phyloP scores from a whole-genome alignment of 139 green algal species.

The Chlorella sorokiniana region DNA sequence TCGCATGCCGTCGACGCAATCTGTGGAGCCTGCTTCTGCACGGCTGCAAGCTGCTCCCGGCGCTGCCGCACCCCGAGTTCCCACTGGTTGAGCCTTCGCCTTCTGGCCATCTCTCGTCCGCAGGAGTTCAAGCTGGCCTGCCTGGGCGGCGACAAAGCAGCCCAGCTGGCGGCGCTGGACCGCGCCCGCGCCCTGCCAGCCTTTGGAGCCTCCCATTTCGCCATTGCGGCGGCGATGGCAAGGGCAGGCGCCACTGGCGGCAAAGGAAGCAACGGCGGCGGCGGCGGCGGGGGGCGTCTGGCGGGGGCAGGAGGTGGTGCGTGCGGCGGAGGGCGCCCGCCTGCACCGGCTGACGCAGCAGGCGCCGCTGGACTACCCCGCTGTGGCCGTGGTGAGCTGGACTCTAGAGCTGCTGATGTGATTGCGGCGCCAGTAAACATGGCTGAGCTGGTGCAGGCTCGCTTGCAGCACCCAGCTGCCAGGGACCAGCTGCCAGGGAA shows the following conservation, averaged over 20 bases:
- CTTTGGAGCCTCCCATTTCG: conserved; percentile 22
- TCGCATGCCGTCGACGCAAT: too few species aligned
- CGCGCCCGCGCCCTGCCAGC: background rate
- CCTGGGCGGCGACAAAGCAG: background rate
- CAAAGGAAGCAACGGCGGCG: background rate
- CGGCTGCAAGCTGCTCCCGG: background rate
- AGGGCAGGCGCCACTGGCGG: background rate
- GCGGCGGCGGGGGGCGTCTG: background rate
- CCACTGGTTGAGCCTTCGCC: background rate
- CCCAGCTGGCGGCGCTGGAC: conserved; percentile 1
- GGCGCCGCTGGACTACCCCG: conserved; percentile 14
- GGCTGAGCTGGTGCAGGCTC: background rate
- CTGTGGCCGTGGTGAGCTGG: conserved; percentile 18
- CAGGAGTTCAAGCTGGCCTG: conserved; percentile 27
- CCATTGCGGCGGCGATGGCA: conserved; percentile 7
- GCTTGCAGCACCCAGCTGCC: background rate
- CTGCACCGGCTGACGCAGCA: conserved; percentile 23
- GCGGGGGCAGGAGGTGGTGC: background rate
- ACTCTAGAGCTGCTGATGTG: background rate
- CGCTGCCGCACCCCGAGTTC: too few species aligned
- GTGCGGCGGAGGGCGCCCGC: conserved; percentile 10
- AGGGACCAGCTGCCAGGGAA: background rate
- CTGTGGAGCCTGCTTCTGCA: background rate
- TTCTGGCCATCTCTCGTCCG: too few species aligned
- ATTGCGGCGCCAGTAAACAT: background rate